Evolutionary conservation across 177 flowering plant genomes (phyloP), one percentile per base, ranked within the genome.

Genomic region (Vitis hybrid): DNA sequence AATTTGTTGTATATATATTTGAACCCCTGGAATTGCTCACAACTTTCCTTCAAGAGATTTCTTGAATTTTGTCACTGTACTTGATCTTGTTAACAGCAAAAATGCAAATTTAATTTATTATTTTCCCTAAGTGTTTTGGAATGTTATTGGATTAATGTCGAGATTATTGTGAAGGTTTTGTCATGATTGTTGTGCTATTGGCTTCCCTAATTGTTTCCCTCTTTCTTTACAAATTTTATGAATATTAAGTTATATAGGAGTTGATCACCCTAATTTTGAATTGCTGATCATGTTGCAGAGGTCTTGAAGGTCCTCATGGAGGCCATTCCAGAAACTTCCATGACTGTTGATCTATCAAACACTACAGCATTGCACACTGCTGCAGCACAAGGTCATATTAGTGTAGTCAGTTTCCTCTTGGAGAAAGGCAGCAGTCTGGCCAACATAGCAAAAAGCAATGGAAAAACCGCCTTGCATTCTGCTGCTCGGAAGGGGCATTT

Each of bases 311-410:
- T 86, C 55, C 85, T 94, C 1, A 65, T 86, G 76, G 83, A 82
- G 66, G 90, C 85, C 8, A 75, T 80, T 48, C 90, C 90, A 0
- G 88, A 88, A 17, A 90, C 91, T 15, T 79, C 86, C 1, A 83
- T 91, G 91, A 94, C 97, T 1, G 86, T 77, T 8, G 97, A 94
- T 74, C 50, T 72, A 12, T 72, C 92, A 2, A 92, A 94, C 76
- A 91, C 97, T 2, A 92, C 98, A 0, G 92, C 97, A 2, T 78
- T 92, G 70, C 96, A 92, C 63, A 82, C 92, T 0, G 97, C 97
- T 10, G 97, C 97, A 15, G 71, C 83, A 10, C 97, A 87, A 77
- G 98, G 98, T 13, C 93, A 88, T 69, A 69, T 79, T 32, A 87
- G 87, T 56, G 87, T 87, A 5, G 97, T 94, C 18, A 82, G 81